A percentile compares a stretch with the other conserved stretches of the same genome.
These are phyloP conservation scores for Annona squamosa DNA, from an alignment of 164 flowering plant genomes.

Conservation along the genomic window DNA sequence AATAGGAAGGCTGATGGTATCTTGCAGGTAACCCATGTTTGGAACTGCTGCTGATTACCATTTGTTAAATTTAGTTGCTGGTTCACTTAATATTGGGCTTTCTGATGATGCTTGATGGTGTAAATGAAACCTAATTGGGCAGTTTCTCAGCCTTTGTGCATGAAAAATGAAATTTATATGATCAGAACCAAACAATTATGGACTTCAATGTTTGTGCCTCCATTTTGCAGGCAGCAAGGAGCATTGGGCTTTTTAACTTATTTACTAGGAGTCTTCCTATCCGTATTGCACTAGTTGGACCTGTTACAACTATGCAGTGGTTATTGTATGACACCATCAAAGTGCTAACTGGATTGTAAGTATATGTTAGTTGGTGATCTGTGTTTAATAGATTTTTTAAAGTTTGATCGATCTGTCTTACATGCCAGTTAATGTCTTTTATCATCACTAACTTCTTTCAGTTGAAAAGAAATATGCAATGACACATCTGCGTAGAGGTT, in stretches of 20 bases:
- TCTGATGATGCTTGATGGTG: neutral
- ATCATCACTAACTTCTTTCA: neutral
- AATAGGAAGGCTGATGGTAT: slow-evolving; percentile 54
- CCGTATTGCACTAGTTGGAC: slow-evolving; percentile 65
- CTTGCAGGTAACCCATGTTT: slow-evolving; percentile 36
- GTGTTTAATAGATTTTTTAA: neutral
- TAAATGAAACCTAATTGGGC: neutral
- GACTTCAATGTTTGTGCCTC: neutral
- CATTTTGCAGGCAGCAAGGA: slow-evolving; percentile 61
- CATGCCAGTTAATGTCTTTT: neutral
- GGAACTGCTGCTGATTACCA: neutral
- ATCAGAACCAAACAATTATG: neutral
- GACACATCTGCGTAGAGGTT: neutral
- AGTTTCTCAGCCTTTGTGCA: neutral
- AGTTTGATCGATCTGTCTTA: neutral
- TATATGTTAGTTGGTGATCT: slow-evolving; percentile 6
- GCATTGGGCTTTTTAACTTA: slow-evolving; percentile 56
- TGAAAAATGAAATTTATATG: neutral
- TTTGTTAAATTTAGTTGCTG: neutral
- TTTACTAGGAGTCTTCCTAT: slow-evolving; percentile 92
- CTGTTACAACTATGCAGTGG: slow-evolving; percentile 83
- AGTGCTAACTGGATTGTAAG: slow-evolving; percentile 76
- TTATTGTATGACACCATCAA: slow-evolving; percentile 76
- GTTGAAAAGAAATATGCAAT: neutral
- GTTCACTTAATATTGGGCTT: neutral